Evolutionary conservation across 306 rosid species (phyloP), one percentile per base, ranked within the genome.

Genomic region (Ormosia semicastrata): DNA sequence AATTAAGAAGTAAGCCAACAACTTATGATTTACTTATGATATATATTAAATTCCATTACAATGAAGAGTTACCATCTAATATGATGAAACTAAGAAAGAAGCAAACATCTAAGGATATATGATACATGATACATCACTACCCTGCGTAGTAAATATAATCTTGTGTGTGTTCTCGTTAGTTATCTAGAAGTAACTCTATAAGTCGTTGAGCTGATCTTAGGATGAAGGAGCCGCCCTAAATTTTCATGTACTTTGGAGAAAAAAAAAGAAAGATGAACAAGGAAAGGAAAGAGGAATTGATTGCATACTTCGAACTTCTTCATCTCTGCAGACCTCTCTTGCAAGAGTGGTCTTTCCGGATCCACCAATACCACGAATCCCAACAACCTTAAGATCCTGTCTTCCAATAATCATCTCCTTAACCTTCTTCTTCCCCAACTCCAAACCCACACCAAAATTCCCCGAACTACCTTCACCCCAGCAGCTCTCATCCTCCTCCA

Each of bases 281-380:
- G 12, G 7, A 43, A 2, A 52, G 12, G 7, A 34, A 32, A 18
- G 17, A 5, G 71, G 4, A 34, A 71, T 1, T 11, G 56, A 36
- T 8, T 46, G 70, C 98, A 87, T 75, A 95, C 99, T n/a, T 90
- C 90, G 81, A 75, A 95, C 88, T 60, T 88, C 87, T 40, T 86
- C 76, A 82, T 95, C 98, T 79, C 75, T 88, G 86, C 92, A 85
- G 33, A 95, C 24, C 53, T 91, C 98, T 84, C 84, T 86, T 2
- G 92, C 99, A 50, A 95, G 88, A 65, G 99, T 95, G 24, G 99
- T 95, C 66, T 95, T 95, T 7, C 99, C 99, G 1, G 99, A 95
- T 4, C 99, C 99, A 53, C 98, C 99, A 71, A 93, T 90, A 66
- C 99, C 99, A 52, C 74, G 67, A 75, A 95, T 86, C 34, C 93